Evolutionary conservation across 768 basidiomycete genomes (phyloP), one percentile per base, ranked within the genome.

Genomic region (Mrakia blollopis): DNA sequence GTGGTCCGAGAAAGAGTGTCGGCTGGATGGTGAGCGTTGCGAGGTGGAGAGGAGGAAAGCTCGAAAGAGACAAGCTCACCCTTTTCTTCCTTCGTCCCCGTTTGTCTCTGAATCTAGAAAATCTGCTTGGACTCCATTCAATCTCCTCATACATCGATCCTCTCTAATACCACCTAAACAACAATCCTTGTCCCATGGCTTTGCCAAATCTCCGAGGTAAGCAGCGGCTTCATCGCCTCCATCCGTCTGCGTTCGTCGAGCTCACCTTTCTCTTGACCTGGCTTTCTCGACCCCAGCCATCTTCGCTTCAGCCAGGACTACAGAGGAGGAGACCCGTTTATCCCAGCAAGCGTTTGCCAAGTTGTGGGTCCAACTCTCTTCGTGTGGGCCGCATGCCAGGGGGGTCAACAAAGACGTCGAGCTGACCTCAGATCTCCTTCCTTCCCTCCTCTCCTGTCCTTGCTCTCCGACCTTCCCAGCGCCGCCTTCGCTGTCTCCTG

Each of bases 131-230:
- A n/a, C 57, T 25, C 25, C 8, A n/a, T 28, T n/a, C 25, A 9
- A 0, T 16, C 18, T 50, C 14, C 11, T 4, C 18, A 50, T 14
- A 50, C 9, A 21, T 21, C 47, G 21, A 14, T 61, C 60, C 2
- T 61, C 37, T 4, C 65, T 10, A 18, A 7, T 14, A n/a, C 4
- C 25, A n/a, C 23, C 9, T n/a, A 10, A 7, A 37, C 16, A 37
- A 10, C n/a, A 61, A n/a, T 1, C 35, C 3, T 16, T 16, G 60
- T 44, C 4, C 30, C 21, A 44, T 62, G 47, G 16, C 73, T 14
- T 63, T 74, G 9, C 73, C 73, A 30, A 74, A 74, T 63, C 73
- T 74, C 5, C 39, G 73, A 74, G 73, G 73, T 63, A 25, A 61
- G 61, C 32, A 39, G 28, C n/a, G n/a, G n/a, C n/a, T n/a, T n/a